Percentiles rank a stretch among this genome's conserved stretches.
Conservation (phyloP, 2,329 filamentous ascomycete species). For the Botrytis porri region DNA sequence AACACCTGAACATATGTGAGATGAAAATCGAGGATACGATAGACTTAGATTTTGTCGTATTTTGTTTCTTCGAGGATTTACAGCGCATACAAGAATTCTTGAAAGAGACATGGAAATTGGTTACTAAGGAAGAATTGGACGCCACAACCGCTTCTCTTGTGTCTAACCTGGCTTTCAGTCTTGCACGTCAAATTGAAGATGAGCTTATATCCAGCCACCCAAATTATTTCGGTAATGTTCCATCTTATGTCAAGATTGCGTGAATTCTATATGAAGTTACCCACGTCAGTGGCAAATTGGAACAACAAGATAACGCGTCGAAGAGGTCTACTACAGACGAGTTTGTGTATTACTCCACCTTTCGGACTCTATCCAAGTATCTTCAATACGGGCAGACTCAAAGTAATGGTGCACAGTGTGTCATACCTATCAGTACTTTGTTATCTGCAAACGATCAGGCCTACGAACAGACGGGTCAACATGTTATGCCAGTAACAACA, state of each 20-base stretch:
- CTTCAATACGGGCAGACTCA: not conserved
- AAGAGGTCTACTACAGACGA: not conserved
- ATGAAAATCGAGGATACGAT: not conserved
- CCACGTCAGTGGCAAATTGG: not conserved
- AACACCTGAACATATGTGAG: not conserved
- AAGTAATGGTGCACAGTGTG: not conserved
- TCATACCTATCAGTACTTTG: too few species aligned
- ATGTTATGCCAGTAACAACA: too few species aligned
- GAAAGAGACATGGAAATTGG: not conserved
- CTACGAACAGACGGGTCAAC: too few species aligned
- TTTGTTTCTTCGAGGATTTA: conserved; percentile 3
- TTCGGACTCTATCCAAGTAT: not conserved
- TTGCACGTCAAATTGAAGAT: not conserved
- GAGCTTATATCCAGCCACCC: not conserved
- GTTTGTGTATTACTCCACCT: not conserved
- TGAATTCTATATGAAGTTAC: not conserved
- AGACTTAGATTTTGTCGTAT: not conserved
- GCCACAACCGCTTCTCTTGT: not conserved
- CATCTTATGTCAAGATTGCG: not conserved
- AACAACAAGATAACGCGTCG: not conserved
- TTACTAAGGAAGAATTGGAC: not conserved
- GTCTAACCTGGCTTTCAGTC: not conserved
- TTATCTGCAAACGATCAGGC: too few species aligned
- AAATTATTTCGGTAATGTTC: not conserved
- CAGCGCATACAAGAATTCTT: not conserved